Evolutionary conservation across 345 rosid species (phyloP), one percentile per base, ranked within the genome.

Genomic region (Dipteronia dyeriana): DNA sequence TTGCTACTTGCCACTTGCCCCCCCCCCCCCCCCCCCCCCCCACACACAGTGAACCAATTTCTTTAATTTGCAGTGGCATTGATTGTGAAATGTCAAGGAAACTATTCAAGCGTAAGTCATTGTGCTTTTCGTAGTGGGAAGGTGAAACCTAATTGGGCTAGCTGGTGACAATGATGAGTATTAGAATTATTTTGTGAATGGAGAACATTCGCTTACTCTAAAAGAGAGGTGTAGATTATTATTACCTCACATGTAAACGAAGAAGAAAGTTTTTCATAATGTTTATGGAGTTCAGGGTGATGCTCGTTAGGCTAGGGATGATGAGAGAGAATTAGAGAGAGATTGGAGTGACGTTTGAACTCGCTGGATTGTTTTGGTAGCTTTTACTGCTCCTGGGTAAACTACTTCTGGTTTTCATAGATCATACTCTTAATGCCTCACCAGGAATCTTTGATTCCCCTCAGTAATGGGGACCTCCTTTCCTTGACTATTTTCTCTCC

Each of bases 61-160:
- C 63, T 59, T n/a, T 59, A 20, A 7, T n/a, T 9, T n/a, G 26
- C 7, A 59, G 63, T 1, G 13, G 26, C 8, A 59, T 59, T 59
- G 63, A 22, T 59, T 9, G 71, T 67, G 71, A 20, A 67, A 67
- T 41, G 29, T 41, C 5, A 65, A 39, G 53, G 53, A 67, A 67
- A 17, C 71, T 23, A 4, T 41, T 41, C 54, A 66, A n/a, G 71
- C 20, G 17, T 20, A 6, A n/a, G 63, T 57, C 9, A 1, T 26
- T 26, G 13, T 53, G 63, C 26, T 59, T 59, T 53, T 59, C 63
- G 20, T 26, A 59, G 63, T 7, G 26, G 13, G 7, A 56, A 56
- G 61, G 20, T 56, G 3, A 7, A 56, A 56, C 23, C 22, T 19
- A 20, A 56, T 17, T 56, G 16, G 54, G 54, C 41, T 9, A 34